Conservation (phyloP, 495 filamentous ascomycete genomes). For the Aspergillus incahuasiensis region DNA sequence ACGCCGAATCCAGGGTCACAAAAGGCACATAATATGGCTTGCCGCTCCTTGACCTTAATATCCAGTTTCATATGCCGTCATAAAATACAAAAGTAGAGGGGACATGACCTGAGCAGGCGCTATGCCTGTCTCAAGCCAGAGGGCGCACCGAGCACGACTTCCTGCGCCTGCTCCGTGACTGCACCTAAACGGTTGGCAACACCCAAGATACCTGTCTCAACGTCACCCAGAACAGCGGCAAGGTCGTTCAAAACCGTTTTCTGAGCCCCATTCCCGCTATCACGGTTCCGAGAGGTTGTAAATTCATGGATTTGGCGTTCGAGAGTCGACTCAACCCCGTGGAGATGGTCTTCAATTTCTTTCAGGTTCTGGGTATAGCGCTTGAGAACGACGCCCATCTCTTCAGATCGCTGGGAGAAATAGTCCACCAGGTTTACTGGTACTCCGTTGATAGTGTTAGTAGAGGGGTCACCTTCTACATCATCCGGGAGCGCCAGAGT, state of each 20-base stretch:
- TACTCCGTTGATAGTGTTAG: constrained; percentile 36
- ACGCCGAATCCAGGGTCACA: constrained; percentile 8
- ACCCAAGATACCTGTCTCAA: constrained; percentile 72
- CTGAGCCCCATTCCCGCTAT: constrained; percentile 41
- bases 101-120: constrained; percentile 3
- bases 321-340: constrained; percentile 66
- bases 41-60: background rate
- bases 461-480: constrained; percentile 54
- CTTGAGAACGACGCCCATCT: constrained; percentile 61
- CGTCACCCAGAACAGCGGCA: constrained; percentile 64
- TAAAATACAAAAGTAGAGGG: constrained; percentile 12
- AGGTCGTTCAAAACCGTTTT: constrained; percentile 53
- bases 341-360: constrained; percentile 80
- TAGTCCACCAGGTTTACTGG: constrained; percentile 64
- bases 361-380: constrained; percentile 63
- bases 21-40: background rate
- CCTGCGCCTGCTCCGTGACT: constrained; percentile 65
- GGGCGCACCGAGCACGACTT: constrained; percentile 55
- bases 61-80: constrained; percentile 12
- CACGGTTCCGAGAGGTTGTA: constrained; percentile 50
- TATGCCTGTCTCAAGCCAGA: constrained; percentile 27
- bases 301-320: constrained; percentile 67
- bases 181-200: constrained; percentile 67
- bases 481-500: constrained; percentile 49
- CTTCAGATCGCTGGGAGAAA: constrained; percentile 68